Base-by-base conservation (phyloP, 352 stramenopile genomes). In the Globisporangium cystogenes region DNA sequence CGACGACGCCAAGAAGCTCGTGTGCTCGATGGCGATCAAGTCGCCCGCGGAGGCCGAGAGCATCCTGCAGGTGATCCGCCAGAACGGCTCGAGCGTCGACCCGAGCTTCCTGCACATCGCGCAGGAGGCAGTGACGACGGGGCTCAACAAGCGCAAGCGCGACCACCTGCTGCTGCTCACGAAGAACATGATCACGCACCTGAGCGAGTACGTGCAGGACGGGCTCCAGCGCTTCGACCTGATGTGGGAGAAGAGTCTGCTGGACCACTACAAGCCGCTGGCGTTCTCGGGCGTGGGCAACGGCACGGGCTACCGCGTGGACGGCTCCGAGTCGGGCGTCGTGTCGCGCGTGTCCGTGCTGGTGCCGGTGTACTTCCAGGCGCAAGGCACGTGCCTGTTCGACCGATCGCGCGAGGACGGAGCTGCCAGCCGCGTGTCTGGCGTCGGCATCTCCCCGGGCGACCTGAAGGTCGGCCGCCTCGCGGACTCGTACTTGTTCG, bases 1-100 rank as follows among this genome's bases (percentile, higher is more conserved):
- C 23, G 82, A 93, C 48, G 76, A 93, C 52, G 76, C 64, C 43
- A 87, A 90, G 60, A 86, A 87, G 44, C 74, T 91, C 8, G 73
- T 93, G 21, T 91, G 80, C 46, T 87, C 76, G 12, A 93, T 91
- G 62, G 82, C 82, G 8, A 87, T 93, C 57, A 93, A 93, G 64
- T 83, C 70, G 14, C 55, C 72, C 1, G 76, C 76, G 36, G 82
- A 93, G 50, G 80, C 82, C 4, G 82, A 93, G 42, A 86, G 59
- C 40, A 91, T 93, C 53, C 51, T 93, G 35, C 49, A 70, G 10
- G 67, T 88, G 18, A 82, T 91, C 24, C 70, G 65, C 14, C 37
- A 69, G 37, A 76, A 76, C 35, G 62, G 68, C 26, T 75, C 58
- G 23, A 37, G 53, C 2, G 48, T 93, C n/a, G 77, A 93, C 41